Base-by-base conservation (phyloP, 257 asterid species). In the Hygrophila difformis region DNA sequence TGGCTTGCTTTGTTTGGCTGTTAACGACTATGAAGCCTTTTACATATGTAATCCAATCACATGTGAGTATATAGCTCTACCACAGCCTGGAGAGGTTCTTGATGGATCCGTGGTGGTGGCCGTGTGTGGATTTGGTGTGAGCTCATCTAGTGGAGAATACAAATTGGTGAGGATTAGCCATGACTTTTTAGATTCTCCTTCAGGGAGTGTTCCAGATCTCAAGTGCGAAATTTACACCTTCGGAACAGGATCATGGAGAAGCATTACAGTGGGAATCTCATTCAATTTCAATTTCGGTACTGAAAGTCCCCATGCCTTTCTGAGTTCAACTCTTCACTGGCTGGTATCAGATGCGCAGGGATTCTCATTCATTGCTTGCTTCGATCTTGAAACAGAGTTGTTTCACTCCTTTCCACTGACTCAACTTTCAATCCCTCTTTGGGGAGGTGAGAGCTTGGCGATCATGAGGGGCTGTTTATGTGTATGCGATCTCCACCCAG, bases 1-100 rank as follows among this genome's bases (percentile, higher is more conserved):
- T 26, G 77, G 73, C 12, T 28, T 70, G 42, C 33, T 70, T 6
- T 50, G 55, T n/a, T 42, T 70, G 16, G 3, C 2, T 4, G 28
- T 7, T 1, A 9, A 1, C 26, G 6, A 33, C 1, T 34, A 12
- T 1, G 59, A 57, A 12, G 16, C 15, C 29, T 20, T 61, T 15
- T 65, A 33, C 10, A 10, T 77, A 19, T 73, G 78, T 62, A 73
- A 77, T 48, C 81, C 78, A 12, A 59, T 53, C 55, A 66, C 57
- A 0, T 59, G 59, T 8, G 72, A 70, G 8, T 61, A 57, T 15
- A 47, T 13, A n/a, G 14, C 47, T 1, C 44, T 77, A 16, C 70
- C 53, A 5, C 2, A 2, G 18, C 68, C 53, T 12, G 21, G 12
- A 17, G 64, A 66, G 3, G 12, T 2, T 6, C 21, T 23, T 8